Percentiles rank a stretch among this genome's conserved stretches.
These are phyloP conservation scores for Lactifluus volemus DNA, from an alignment of 768 basidiomycete species.

Conservation along the genomic window DNA sequence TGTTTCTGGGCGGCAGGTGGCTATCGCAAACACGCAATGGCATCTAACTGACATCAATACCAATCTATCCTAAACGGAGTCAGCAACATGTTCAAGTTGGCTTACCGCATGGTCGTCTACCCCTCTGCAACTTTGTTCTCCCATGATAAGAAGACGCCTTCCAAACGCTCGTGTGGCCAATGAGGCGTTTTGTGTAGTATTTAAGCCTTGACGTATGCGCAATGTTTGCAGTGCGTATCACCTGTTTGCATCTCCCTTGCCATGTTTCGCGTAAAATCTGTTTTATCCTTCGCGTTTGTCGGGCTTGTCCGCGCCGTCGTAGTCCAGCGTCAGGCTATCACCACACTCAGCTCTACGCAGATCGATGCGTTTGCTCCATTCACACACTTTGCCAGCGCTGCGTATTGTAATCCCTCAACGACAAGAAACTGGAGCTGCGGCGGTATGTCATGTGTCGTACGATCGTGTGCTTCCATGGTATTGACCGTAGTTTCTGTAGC, in stretches of 20 bases:
- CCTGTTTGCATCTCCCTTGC: not conserved
- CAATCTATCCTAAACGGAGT: too few relatives aligned
- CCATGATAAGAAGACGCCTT: too few relatives aligned
- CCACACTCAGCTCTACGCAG: not conserved
- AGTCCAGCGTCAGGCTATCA: not conserved
- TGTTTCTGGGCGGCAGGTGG: too few relatives aligned
- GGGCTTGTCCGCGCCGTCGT: not conserved
- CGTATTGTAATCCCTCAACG: not conserved
- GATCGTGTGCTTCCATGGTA: not conserved
- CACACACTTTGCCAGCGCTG: not conserved
- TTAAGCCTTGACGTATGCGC: not conserved
- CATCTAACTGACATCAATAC: too few relatives aligned
- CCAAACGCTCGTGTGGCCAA: too few relatives aligned
- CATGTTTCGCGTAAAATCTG: not conserved
- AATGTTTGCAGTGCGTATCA: not conserved
- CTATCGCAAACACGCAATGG: too few relatives aligned
- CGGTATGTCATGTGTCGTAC: not conserved
- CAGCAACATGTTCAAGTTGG: too few relatives aligned
- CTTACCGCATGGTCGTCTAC: not conserved
- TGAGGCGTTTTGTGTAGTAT: not conserved
- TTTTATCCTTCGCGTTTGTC: not conserved
- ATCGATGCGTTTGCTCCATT: not conserved
- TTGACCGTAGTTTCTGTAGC: constrained; percentile 22
- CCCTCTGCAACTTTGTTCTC: too few relatives aligned
- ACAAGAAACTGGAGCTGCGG: not conserved